Percentiles rank a stretch among this genome's conserved stretches.
These are phyloP conservation scores for Chaetomiaceae sp. DNA, from an alignment of 2,329 filamentous ascomycete species.

Conservation along the genomic window DNA sequence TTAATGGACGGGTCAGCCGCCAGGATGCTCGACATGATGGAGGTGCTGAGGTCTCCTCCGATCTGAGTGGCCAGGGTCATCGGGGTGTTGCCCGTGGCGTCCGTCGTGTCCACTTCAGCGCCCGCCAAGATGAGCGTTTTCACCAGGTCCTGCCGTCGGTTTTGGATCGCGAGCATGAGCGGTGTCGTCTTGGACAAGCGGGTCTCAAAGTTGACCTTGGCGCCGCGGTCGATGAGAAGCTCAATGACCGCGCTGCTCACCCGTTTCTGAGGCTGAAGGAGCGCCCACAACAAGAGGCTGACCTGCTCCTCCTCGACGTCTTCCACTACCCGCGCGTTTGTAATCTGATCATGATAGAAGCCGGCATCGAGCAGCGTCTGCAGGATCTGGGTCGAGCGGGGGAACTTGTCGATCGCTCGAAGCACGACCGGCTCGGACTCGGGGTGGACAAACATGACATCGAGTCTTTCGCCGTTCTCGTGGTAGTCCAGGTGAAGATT, in stretches of 20 bases:
- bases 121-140: slow-evolving; percentile 53
- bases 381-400: slow-evolving; percentile 50
- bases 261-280: slow-evolving; percentile 59
- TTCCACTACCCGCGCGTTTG: slow-evolving; percentile 40
- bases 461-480: slow-evolving; percentile 45
- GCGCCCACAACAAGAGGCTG: slow-evolving; percentile 56
- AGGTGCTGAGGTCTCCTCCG: slow-evolving; percentile 48
- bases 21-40: slow-evolving; percentile 52
- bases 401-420: slow-evolving; percentile 50
- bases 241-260: slow-evolving; percentile 56
- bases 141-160: slow-evolving; percentile 53
- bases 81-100: slow-evolving; percentile 54
- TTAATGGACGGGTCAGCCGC: slow-evolving; percentile 54
- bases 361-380: slow-evolving; percentile 52
- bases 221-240: slow-evolving; percentile 49
- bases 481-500: slow-evolving; percentile 48
- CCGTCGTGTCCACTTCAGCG: slow-evolving; percentile 55
- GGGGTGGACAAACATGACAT: slow-evolving; percentile 44
- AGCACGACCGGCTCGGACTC: slow-evolving; percentile 47
- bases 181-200: slow-evolving; percentile 50
- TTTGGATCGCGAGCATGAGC: slow-evolving; percentile 55
- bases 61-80: slow-evolving; percentile 56
- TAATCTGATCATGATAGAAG: slow-evolving; percentile 55
- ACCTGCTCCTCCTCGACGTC: slow-evolving; percentile 51
- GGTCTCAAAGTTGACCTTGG: slow-evolving; percentile 55